Conservation (phyloP, 805 yeast species). For the Wickerhamiella kazuoi region DNA sequence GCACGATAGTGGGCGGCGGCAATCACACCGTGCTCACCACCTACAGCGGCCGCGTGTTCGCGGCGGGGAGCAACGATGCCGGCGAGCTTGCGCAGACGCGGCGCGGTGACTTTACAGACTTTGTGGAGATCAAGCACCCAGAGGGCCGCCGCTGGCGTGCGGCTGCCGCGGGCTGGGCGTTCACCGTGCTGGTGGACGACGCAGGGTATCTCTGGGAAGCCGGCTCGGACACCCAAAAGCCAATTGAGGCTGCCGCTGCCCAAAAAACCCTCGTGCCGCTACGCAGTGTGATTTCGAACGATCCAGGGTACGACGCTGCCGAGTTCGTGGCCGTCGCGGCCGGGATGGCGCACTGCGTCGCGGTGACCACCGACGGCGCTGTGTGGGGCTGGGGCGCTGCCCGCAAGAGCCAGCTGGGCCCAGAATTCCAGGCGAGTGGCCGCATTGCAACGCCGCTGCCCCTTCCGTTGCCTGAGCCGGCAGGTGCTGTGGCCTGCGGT, state of each 20-base stretch:
- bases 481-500: conserved; percentile 26
- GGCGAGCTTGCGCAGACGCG: conserved; percentile 38
- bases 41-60: conserved; percentile 34
- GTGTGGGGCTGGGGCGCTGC: conserved; percentile 54
- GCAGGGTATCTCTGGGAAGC: conserved; percentile 29
- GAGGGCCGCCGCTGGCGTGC: conserved; percentile 24
- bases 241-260: no score
- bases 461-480: conserved; percentile 5
- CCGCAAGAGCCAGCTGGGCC: conserved; percentile 37
- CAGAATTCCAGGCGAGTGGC: background rate
- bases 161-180: conserved; percentile 70
- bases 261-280: conserved; percentile 63
- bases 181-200: conserved; percentile 32
- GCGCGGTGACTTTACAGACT: background rate
- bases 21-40: conserved; percentile 58
- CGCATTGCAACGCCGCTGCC: conserved; percentile 3
- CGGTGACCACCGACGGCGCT: conserved; percentile 23
- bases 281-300: conserved; percentile 1
- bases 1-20: conserved; percentile 55
- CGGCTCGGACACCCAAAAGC: no score
- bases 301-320: conserved; percentile 6
- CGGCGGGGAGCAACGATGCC: conserved; percentile 38
- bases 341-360: conserved; percentile 21
- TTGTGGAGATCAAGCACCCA: conserved; percentile 7
- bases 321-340: conserved; percentile 11